Conservation (phyloP, 2,329 filamentous ascomycete genomes). For the Daldinia sp. region DNA sequence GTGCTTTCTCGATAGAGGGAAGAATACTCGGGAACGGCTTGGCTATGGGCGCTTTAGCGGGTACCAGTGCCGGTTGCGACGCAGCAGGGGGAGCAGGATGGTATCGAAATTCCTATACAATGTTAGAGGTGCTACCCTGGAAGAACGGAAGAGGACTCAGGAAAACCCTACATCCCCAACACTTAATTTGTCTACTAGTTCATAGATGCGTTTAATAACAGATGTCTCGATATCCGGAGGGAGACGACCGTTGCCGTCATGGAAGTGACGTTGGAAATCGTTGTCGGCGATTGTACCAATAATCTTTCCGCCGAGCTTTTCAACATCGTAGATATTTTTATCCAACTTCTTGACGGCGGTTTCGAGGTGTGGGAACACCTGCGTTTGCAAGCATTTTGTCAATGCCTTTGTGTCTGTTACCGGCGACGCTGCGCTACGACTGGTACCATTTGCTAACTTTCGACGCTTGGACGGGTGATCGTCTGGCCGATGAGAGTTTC, state of each 20-base stretch:
- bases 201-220: slow-evolving; percentile 40
- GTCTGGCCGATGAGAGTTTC: not conserved
- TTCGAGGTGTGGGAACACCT: slow-evolving; percentile 50
- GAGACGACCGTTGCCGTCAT: slow-evolving; percentile 40
- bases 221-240: slow-evolving; percentile 34
- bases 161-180: slow-evolving; percentile 39
- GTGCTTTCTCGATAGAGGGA: slow-evolving; percentile 44
- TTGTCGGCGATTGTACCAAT: slow-evolving; percentile 43
- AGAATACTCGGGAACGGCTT: slow-evolving; percentile 25
- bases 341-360: slow-evolving; percentile 36
- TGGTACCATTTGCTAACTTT: slow-evolving; percentile 25
- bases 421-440: slow-evolving; percentile 14
- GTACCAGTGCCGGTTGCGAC: slow-evolving; percentile 4
- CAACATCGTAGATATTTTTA: slow-evolving; percentile 40
- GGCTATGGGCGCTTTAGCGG: not conserved
- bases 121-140: slow-evolving; percentile 16
- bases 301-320: slow-evolving; percentile 43
- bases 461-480: slow-evolving; percentile 36
- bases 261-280: slow-evolving; percentile 44
- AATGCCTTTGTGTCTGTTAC: slow-evolving; percentile 31
- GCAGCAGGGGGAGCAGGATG: not conserved
- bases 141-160: too few relatives aligned
- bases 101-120: slow-evolving; percentile 42
- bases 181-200: slow-evolving; percentile 41
- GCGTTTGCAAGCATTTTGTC: slow-evolving; percentile 42